A percentile compares a stretch with the other conserved stretches of the same genome.
These are phyloP conservation scores for Platismatia glauca DNA, from an alignment of 495 filamentous ascomycete genomes.

Conservation along the genomic window DNA sequence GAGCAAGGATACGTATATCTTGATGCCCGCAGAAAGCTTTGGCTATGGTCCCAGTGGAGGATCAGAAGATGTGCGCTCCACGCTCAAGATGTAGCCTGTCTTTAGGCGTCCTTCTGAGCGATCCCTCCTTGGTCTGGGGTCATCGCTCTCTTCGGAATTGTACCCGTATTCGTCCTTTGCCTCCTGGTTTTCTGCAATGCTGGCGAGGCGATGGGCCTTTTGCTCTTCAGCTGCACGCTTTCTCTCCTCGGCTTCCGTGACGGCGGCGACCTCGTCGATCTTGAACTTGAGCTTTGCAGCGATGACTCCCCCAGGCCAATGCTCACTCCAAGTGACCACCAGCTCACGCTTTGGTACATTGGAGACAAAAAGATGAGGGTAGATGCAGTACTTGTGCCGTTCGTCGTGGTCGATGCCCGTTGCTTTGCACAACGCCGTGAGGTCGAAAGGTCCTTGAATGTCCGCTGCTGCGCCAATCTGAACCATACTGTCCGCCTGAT, in stretches of 20 bases:
- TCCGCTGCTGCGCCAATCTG: slow-evolving; percentile 21
- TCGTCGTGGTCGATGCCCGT: slow-evolving; percentile 14
- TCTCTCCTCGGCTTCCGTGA: neutral
- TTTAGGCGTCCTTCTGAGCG: neutral
- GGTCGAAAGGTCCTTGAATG: slow-evolving; percentile 27
- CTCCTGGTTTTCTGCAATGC: neutral
- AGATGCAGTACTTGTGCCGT: slow-evolving; percentile 26
- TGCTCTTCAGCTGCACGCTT: slow-evolving; percentile 1
- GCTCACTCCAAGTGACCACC: slow-evolving; percentile 30
- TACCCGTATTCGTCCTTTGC: neutral
- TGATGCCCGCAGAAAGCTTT: neutral
- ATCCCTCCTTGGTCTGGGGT: neutral
- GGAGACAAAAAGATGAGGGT: slow-evolving; percentile 27
- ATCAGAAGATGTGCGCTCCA: neutral
- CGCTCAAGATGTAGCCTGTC: neutral
- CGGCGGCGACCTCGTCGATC: neutral
- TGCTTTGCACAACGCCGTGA: slow-evolving; percentile 17
- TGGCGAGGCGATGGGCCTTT: neutral
- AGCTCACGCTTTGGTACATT: slow-evolving; percentile 21
- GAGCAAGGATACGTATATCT: neutral
- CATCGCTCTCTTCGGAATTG: neutral
- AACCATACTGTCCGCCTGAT: slow-evolving; percentile 23
- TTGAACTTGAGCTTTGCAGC: slow-evolving; percentile 21
- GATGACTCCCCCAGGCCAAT: slow-evolving; percentile 24
- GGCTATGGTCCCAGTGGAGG: neutral